Evolutionary conservation across 2,329 filamentous ascomycete species (phyloP), one percentile per base, ranked within the genome.

Genomic region (Lasiodiplodia hormozganensis): DNA sequence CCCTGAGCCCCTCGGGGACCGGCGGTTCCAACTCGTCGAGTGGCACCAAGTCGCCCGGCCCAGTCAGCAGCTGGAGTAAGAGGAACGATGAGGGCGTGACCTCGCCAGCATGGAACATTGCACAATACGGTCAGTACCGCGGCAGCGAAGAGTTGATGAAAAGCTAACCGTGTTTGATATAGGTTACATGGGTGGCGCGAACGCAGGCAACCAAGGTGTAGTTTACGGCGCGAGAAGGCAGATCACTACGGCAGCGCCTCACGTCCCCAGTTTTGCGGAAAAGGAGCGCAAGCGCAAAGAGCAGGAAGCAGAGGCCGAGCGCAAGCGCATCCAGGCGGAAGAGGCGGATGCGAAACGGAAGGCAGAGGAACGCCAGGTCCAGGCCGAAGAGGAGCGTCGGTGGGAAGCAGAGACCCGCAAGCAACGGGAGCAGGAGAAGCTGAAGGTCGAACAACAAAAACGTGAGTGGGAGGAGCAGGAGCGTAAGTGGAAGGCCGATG

Each of bases 21-120:
- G 83, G 83, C 36, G 82, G 82, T 5, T 85, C 88, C 11, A 92
- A 89, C 74, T 86, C 86, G 56, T 89, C 88, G 2, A 82, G 80
- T 62, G 76, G 78, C 36, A 76, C 81, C 49, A 83, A 78, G 68
- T 82, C 84, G 49, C 80, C 82, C 4, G 83, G 85, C 16, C 81
- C 84, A n/a, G 88, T 95, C 70, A 97, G 92, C 77, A 96, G 89
- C 80, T 98, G 96, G 96, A 97, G 92, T 80, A 96, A 89, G 78
- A 92, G 87, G 79, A 87, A 88, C 67, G 93, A 97, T 73, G 92
- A 97, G 79, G 88, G 88, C 18, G 86, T 86, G 54, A 97, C 94
- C 1, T 86, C 90, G 31, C 96, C 96, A 0, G 96, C 96, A 1
- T 99, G 96, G 96, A 99, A 98, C 77, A 98, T 98, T 73, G 92